Conservation (phyloP, 352 stramenopile species). For the Achlya hypogyna region DNA sequence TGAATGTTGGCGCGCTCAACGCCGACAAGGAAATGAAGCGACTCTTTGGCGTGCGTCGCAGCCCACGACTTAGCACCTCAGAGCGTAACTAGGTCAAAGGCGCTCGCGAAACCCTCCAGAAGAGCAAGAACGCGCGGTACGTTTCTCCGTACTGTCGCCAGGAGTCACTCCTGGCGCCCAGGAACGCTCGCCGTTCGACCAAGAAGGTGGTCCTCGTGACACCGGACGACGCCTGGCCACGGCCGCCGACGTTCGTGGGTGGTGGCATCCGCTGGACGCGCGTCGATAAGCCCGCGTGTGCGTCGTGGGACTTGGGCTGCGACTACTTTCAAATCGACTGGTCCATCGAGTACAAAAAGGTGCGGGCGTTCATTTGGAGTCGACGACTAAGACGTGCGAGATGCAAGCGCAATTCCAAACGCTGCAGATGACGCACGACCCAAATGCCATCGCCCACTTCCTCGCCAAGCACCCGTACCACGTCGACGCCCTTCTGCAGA, state of each 20-base stretch:
- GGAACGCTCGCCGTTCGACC: slow-evolving; percentile 41
- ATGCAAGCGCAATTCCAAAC: slow-evolving; percentile 74
- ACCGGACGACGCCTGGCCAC: slow-evolving; percentile 71
- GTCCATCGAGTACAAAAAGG: slow-evolving; percentile 85
- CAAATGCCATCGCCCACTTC: slow-evolving; percentile 72
- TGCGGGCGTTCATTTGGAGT: slow-evolving; percentile 13
- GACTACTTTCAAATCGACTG: slow-evolving; percentile 80
- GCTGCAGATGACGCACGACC: slow-evolving; percentile 73
- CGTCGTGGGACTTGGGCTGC: slow-evolving; percentile 55
- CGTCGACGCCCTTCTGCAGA: slow-evolving; percentile 73
- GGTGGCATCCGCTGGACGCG: slow-evolving; percentile 79
- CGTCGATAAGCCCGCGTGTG: slow-evolving; percentile 57
- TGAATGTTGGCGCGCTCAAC: slow-evolving; percentile 67
- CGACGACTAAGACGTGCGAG: slow-evolving; percentile 25
- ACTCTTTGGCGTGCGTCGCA: slow-evolving; percentile 56
- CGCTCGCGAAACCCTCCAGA: slow-evolving; percentile 31
- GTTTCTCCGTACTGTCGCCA: background rate
- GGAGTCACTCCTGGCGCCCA: slow-evolving; percentile 10
- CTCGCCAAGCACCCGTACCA: slow-evolving; percentile 78
- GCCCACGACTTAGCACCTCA: background rate
- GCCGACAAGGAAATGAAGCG: slow-evolving; percentile 85
- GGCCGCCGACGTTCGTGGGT: slow-evolving; percentile 77
- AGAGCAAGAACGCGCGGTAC: slow-evolving; percentile 4
- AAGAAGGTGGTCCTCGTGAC: slow-evolving; percentile 75
- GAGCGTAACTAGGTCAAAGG: slow-evolving; percentile 50